phyloP scores from a whole-genome alignment of 805 yeast genomes.

The Metschnikowia santaceciliae region DNA sequence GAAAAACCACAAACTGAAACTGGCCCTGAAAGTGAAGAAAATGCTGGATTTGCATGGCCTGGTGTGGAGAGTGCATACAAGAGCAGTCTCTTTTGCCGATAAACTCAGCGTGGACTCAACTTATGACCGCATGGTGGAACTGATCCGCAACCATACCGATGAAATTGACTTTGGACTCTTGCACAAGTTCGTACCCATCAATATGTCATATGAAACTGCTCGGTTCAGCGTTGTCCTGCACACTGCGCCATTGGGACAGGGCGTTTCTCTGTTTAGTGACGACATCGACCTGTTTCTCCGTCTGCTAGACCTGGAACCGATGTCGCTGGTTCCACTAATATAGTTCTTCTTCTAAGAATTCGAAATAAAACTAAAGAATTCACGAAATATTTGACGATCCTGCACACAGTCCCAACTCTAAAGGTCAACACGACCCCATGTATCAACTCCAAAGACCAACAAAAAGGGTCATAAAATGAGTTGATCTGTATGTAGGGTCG shows the following conservation, averaged over 20 bases:
- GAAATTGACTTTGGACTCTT: conserved; percentile 24
- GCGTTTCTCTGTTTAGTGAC: conserved; percentile 9
- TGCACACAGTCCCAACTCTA: not conserved
- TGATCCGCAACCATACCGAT: conserved; percentile 15
- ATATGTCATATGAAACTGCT: conserved; percentile 20
- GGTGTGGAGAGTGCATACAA: not conserved
- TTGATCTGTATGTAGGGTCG: not conserved
- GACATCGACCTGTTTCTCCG: conserved; percentile 27
- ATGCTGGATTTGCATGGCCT: too few species aligned
- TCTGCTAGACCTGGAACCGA: conserved; percentile 9
- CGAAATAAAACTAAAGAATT: too few species aligned
- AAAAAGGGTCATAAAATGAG: too few species aligned
- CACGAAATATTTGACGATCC: too few species aligned
- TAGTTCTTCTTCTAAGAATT: not conserved
- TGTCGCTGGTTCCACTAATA: not conserved
- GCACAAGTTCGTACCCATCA: conserved; percentile 23
- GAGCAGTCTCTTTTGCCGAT: conserved; percentile 18
- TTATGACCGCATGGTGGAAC: conserved; percentile 20
- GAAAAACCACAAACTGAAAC: too few species aligned
- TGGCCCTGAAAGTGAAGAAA: too few species aligned
- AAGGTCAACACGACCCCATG: not conserved
- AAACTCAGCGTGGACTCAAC: conserved; percentile 12
- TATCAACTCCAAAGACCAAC: too few species aligned
- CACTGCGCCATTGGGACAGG: conserved; percentile 4
- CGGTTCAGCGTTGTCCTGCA: conserved; percentile 15